Base-by-base conservation (phyloP, 768 basidiomycete species). In the Suillus ampliporus region DNA sequence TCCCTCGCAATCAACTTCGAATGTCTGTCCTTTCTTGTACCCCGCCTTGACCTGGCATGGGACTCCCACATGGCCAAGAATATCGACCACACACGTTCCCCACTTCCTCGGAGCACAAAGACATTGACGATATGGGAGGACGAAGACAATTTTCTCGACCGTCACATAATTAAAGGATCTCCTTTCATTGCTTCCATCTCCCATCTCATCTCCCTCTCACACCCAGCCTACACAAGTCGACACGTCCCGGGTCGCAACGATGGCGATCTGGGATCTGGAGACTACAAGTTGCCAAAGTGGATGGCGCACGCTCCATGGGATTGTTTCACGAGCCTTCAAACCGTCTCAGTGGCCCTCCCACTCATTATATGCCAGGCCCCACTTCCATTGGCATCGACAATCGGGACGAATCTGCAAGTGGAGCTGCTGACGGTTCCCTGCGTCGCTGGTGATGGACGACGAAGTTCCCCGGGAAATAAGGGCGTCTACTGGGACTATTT, bases 171-270 rank as follows among this genome's bases (percentile, higher is more conserved):
- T 17, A 76, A 71, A 10, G 80, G 81, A 5, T 43, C 66, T 1
- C 63, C 67, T 3, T 80, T 79, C 65, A 70, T 82, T 4, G 64
- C 68, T 17, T 71, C 72, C n/a, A 64, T 82, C 23, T 76, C 78
- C 1, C 78, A 78, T 61, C 70, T 82, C 8, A 70, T 74, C 7
- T 61, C 80, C 31, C 74, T 61, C 48, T 40, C 38, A 15, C 17
- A 21, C 26, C 23, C 41, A 1, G 14, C 52, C 23, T 43, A 56
- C 10, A 41, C 40, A 41, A 57, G 51, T 13, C 11, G 10, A 4
- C 51, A 28, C 28, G 9, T 15, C 4, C 17, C 3, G 5, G 15
- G 15, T 31, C 50, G 21, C 4, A 5, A 34, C 8, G 3, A 19
- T 40, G 6, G 17, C 28, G 17, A n/a, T 5, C 5, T 52, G 28